These are phyloP conservation scores for Tolypocladium endophyticum DNA, from an alignment of 2,329 filamentous ascomycete species.

Conservation along the genomic window DNA sequence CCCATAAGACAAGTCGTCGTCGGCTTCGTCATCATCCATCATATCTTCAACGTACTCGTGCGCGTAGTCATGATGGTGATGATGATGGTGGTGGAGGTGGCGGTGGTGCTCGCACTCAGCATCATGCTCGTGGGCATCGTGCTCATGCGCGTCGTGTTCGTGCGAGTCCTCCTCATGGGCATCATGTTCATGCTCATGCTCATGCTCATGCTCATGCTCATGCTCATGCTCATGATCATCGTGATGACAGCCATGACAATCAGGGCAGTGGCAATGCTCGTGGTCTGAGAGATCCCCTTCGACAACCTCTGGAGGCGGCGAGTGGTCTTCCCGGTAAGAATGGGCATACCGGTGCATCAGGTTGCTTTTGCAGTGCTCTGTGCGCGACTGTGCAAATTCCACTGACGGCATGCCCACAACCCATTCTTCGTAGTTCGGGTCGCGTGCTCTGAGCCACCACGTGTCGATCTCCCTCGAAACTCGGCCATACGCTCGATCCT, in stretches of 20 bases:
- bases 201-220: conserved; percentile 18
- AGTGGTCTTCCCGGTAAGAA: conserved; percentile 31
- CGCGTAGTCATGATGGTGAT: conserved; percentile 24
- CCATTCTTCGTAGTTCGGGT: conserved; percentile 50
- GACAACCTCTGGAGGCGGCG: conserved; percentile 20
- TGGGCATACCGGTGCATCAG: conserved; percentile 45
- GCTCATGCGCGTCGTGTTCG: conserved; percentile 32
- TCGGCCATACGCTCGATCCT: conserved; percentile 47
- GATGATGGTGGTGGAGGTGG: conserved; percentile 18
- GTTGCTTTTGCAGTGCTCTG: conserved; percentile 48
- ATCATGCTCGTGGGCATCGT: conserved; percentile 18
- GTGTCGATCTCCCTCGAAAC: conserved; percentile 55
- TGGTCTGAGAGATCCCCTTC: conserved; percentile 29
- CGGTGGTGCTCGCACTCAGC: conserved; percentile 14
- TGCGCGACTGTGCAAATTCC: conserved; percentile 46
- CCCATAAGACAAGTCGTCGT: conserved; percentile 69
- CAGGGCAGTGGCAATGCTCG: conserved; percentile 24
- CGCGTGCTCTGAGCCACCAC: conserved; percentile 53
- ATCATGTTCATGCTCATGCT: conserved; percentile 10
- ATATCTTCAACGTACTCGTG: conserved; percentile 42
- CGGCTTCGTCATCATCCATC: conserved; percentile 56
- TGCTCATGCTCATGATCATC: conserved; percentile 8
- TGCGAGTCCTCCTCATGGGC: conserved; percentile 20
- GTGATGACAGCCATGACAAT: conserved; percentile 15
- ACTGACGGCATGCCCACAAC: conserved; percentile 49